phyloP scores from a whole-genome alignment of 345 rosid species.

The Citrus inodora region DNA sequence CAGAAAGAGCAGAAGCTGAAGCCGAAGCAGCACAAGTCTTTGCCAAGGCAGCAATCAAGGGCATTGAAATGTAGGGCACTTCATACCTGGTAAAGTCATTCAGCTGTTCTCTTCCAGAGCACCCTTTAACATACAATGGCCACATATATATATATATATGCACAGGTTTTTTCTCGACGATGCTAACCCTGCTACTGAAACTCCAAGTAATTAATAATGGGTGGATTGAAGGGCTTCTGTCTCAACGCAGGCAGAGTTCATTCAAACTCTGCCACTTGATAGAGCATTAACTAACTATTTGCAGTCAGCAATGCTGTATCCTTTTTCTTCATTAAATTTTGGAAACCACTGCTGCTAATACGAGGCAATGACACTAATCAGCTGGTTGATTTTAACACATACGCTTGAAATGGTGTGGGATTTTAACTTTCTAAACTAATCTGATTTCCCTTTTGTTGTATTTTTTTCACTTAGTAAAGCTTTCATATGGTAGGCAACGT shows the following conservation, averaged over 20 bases:
- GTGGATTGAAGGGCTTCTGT: neutral
- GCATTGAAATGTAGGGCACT: conserved; percentile 53
- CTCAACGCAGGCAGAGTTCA: neutral
- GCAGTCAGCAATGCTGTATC: neutral
- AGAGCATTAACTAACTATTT: conserved; percentile 8
- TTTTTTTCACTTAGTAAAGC: neutral
- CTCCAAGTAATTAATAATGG: neutral
- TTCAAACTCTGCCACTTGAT: neutral
- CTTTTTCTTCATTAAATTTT: neutral
- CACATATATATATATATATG: neutral
- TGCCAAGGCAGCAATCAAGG: conserved; percentile 73
- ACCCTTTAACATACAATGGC: neutral
- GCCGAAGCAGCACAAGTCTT: conserved; percentile 91
- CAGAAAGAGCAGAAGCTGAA: conserved; percentile 93
- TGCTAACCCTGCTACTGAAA: neutral
- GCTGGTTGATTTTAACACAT: neutral
- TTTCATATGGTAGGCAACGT: neutral
- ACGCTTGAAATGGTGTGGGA: neutral
- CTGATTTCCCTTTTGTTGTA: neutral
- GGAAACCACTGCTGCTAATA: neutral
- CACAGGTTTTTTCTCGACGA: neutral
- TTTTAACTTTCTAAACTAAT: neutral
- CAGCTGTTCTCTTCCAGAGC: neutral
- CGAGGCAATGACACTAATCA: neutral
- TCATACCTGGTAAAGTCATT: conserved; percentile 43